Conservation (phyloP, 371 early-diverging fungal genomes). For the Apophysomyces ossiformis region DNA sequence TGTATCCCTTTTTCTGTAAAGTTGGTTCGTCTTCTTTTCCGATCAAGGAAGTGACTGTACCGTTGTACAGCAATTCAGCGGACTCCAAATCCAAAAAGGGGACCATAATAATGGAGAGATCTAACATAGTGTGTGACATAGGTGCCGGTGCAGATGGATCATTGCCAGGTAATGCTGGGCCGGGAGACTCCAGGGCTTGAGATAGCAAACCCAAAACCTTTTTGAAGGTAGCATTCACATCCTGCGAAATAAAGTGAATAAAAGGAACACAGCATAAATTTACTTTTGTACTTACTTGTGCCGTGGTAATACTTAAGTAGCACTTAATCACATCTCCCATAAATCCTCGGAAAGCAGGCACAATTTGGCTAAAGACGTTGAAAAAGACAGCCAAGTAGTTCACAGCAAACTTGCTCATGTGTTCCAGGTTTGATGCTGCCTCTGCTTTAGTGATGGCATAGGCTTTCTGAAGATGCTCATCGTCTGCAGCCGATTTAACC, state of each 20-base stretch:
- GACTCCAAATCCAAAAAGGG: constrained; percentile 70
- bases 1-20: constrained; percentile 95
- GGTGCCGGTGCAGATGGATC: constrained; percentile 63
- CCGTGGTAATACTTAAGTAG: constrained; percentile 63
- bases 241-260: constrained; percentile 21
- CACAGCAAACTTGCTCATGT: constrained; percentile 71
- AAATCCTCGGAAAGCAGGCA: constrained; percentile 70
- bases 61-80: constrained; percentile 58
- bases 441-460: constrained; percentile 62
- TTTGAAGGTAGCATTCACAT: constrained; percentile 61
- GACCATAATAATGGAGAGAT: constrained; percentile 74
- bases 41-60: constrained; percentile 57
- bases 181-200: constrained; percentile 57
- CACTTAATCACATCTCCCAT: constrained; percentile 74
- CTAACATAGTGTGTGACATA: constrained; percentile 77
- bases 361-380: constrained; percentile 77
- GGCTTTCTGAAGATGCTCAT: constrained; percentile 55
- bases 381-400: constrained; percentile 84
- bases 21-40: constrained; percentile 71
- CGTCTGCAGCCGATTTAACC: constrained; percentile 50
- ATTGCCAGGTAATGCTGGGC: constrained; percentile 24
- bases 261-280: background rate
- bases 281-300: constrained; percentile 33
- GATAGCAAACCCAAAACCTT: constrained; percentile 71
- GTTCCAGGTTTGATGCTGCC: constrained; percentile 59